Evolutionary conservation across 257 asterid species (phyloP).

Genomic region (Solanum habrochaites): DNA sequence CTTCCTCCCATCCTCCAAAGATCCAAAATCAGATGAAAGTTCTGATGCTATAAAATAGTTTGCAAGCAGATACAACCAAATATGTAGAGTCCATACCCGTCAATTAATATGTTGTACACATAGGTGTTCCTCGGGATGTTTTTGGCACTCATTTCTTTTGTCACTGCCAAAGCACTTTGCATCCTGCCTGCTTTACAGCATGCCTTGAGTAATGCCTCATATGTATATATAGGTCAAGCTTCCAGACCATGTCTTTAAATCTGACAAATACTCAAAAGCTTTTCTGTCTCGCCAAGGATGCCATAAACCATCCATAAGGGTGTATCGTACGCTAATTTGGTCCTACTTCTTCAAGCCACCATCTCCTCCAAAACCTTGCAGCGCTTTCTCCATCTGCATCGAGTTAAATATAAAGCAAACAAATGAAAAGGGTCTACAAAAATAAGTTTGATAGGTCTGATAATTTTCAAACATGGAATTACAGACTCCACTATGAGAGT

Average conservation of each 20-base stretch:
- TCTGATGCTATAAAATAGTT: not conserved
- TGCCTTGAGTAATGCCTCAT: constrained; percentile 96
- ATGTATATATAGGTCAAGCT: constrained; percentile 76
- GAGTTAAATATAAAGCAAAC: not conserved
- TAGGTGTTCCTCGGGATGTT: constrained; percentile 79
- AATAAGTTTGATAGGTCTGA: not conserved
- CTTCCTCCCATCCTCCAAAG: not conserved
- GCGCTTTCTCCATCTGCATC: constrained; percentile 83
- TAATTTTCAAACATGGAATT: not conserved
- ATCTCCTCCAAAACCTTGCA: constrained; percentile 66
- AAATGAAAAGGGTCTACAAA: not conserved
- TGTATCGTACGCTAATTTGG: constrained; percentile 89
- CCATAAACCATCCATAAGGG: constrained; percentile 97
- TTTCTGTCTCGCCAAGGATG: constrained; percentile 92
- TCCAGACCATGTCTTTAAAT: constrained; percentile 68
- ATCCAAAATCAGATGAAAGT: not conserved
- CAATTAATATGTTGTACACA: constrained; percentile 85
- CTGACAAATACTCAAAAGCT: constrained; percentile 82
- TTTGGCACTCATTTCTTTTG: constrained; percentile 75
- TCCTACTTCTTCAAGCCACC: constrained; percentile 60
- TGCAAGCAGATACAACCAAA: not conserved
- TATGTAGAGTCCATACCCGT: constrained; percentile 51
- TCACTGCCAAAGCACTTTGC: constrained; percentile 99
- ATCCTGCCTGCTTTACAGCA: constrained; percentile 98
- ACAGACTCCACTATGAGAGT: not conserved